phyloP scores from a whole-genome alignment of 305 asterid species.

The Rubia occidens region DNA sequence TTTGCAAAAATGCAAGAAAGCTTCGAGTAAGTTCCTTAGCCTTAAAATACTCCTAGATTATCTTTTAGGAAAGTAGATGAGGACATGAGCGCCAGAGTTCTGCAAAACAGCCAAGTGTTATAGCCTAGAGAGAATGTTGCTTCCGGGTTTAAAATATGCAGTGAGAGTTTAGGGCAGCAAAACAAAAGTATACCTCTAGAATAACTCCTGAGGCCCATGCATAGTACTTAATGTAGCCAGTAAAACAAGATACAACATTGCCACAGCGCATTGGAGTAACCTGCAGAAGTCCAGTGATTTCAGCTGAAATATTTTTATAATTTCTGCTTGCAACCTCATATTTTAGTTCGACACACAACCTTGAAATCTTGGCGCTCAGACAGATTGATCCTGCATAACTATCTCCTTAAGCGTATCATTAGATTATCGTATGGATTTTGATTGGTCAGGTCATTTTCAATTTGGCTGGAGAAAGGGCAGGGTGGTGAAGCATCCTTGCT shows the following conservation, averaged over 20 bases:
- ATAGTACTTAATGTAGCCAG: background rate
- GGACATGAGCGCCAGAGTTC: background rate
- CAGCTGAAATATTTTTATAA: background rate
- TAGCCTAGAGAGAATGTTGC: background rate
- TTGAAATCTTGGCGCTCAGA: background rate
- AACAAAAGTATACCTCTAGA: background rate
- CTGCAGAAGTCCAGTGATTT: background rate
- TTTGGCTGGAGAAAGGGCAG: background rate
- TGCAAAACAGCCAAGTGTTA: background rate
- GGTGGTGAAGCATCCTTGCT: background rate
- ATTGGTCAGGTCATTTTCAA: background rate
- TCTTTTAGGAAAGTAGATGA: background rate
- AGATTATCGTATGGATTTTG: background rate
- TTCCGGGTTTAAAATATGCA: background rate
- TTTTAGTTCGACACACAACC: background rate
- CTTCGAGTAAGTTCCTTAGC: constrained; percentile 44
- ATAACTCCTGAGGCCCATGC: background rate
- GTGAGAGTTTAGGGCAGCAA: background rate
- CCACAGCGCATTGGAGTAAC: background rate
- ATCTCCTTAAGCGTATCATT: background rate
- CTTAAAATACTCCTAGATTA: constrained; percentile 1
- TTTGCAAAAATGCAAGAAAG: constrained; percentile 90
- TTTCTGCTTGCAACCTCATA: background rate
- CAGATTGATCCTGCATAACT: background rate
- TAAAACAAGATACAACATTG: background rate